Conservation (phyloP, 192 early-diverging fungal species). For the Pilaira anomala region DNA sequence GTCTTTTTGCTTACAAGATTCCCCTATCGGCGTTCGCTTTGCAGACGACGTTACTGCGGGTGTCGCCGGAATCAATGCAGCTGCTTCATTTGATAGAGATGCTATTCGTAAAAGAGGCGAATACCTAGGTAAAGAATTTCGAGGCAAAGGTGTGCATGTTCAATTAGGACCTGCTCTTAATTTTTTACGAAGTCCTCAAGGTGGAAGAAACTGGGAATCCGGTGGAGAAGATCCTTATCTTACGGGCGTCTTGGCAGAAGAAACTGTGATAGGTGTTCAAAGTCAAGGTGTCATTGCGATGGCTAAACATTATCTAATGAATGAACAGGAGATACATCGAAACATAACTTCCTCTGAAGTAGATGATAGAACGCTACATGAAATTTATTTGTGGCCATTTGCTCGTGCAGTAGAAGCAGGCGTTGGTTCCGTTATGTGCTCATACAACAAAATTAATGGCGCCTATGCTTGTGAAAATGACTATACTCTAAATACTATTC, state of each 20-base stretch:
- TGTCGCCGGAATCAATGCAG: slow-evolving; percentile 51
- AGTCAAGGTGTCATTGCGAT: slow-evolving; percentile 28
- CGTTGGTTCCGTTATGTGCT: slow-evolving; percentile 61
- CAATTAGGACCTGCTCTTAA: slow-evolving; percentile 45
- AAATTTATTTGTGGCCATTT: slow-evolving; percentile 59
- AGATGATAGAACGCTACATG: slow-evolving; percentile 55
- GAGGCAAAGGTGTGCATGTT: slow-evolving; percentile 54
- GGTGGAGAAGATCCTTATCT: slow-evolving; percentile 37
- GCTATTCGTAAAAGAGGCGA: slow-evolving; percentile 45
- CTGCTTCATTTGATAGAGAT: slow-evolving; percentile 56
- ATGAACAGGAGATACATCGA: slow-evolving; percentile 29
- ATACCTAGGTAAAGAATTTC: slow-evolving; percentile 53
- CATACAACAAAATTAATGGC: slow-evolving; percentile 56
- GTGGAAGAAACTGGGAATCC: slow-evolving; percentile 26
- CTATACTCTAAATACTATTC: slow-evolving; percentile 37
- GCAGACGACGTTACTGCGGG: slow-evolving; percentile 44
- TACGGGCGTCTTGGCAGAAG: slow-evolving; percentile 9
- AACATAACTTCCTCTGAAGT: slow-evolving; percentile 36
- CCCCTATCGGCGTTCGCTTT: slow-evolving; percentile 33
- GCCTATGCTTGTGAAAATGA: slow-evolving; percentile 55
- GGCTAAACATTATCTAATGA: slow-evolving; percentile 31
- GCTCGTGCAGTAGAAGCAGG: slow-evolving; percentile 52
- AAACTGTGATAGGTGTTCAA: slow-evolving; percentile 28
- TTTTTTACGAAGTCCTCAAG: slow-evolving; percentile 11
- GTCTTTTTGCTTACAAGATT: slow-evolving; percentile 36